Conservation (phyloP, 768 basidiomycete species). For the Lentinus tigrinus region DNA sequence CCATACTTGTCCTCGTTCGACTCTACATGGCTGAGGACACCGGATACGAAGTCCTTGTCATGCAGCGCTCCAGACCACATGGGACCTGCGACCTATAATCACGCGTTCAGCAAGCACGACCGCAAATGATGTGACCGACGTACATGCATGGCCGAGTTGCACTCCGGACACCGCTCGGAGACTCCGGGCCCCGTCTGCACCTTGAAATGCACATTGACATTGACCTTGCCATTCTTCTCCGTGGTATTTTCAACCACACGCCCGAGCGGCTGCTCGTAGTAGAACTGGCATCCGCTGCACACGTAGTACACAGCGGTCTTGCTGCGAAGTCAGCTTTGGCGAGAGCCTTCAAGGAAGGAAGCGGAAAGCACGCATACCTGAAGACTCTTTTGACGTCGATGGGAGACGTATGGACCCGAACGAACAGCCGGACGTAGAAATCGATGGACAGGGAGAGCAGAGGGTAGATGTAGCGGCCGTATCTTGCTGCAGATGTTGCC, state of each 20-base stretch:
- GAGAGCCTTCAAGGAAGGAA: background rate
- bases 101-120: background rate
- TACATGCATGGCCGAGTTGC: constrained; percentile 75
- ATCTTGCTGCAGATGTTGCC: constrained; percentile 84
- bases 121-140: constrained; percentile 21
- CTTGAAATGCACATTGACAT: constrained; percentile 69
- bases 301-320: constrained; percentile 85
- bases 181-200: constrained; percentile 68
- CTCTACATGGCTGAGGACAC: constrained; percentile 73
- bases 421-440: constrained; percentile 93
- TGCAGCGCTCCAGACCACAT: constrained; percentile 97
- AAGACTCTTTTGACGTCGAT: constrained; percentile 81
- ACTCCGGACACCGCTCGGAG: constrained; percentile 74
- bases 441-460: constrained; percentile 91
- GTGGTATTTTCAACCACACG: constrained; percentile 61
- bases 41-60: constrained; percentile 67
- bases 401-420: constrained; percentile 71
- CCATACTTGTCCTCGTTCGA: constrained; percentile 64
- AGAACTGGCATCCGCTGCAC: constrained; percentile 81
- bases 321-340: constrained; percentile 40
- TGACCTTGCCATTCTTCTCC: constrained; percentile 50
- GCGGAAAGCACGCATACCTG: constrained; percentile 49
- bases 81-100: constrained; percentile 77
- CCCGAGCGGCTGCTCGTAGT: constrained; percentile 85
- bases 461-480: constrained; percentile 90